Conservation (phyloP, 1,284 basidiomycete genomes). For the Pseudozyma flocculosa region DNA sequence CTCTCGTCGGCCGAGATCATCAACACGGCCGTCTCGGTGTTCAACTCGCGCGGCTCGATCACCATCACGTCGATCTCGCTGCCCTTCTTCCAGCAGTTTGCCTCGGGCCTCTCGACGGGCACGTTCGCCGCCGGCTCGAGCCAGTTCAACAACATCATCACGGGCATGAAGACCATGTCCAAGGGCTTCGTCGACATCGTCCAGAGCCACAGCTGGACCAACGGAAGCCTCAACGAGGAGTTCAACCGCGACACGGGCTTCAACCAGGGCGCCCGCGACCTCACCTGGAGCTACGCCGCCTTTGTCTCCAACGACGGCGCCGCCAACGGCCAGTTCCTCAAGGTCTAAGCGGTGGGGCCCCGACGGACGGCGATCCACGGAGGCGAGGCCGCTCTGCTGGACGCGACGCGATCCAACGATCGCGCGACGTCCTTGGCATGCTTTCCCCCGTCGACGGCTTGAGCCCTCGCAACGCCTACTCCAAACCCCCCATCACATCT, state of each 20-base stretch:
- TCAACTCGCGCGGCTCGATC: conserved; percentile 11
- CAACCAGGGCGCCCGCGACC: conserved; percentile 39
- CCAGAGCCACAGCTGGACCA: conserved; percentile 23
- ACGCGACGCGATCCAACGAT: too few relatives aligned
- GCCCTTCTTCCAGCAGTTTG: conserved; percentile 37
- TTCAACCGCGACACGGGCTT: conserved; percentile 32
- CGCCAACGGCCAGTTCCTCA: conserved; percentile 18
- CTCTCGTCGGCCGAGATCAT: conserved; percentile 37
- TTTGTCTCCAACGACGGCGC: conserved; percentile 27
- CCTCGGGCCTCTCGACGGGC: conserved; percentile 13
- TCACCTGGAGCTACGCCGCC: conserved; percentile 47
- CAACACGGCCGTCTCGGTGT: conserved; percentile 25
- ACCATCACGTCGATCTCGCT: conserved; percentile 22
- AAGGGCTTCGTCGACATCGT: conserved; percentile 34
- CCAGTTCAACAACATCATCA: conserved; percentile 18
- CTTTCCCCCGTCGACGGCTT: too few relatives aligned
- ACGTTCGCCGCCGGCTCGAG: conserved; percentile 9
- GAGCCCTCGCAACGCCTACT: too few relatives aligned
- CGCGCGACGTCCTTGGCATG: too few relatives aligned
- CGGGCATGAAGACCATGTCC: conserved; percentile 31
- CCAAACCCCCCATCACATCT: too few relatives aligned
- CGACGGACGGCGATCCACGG: too few relatives aligned
- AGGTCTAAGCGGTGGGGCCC: conserved; percentile 3
- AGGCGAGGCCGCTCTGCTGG: too few relatives aligned
- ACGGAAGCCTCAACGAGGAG: conserved; percentile 41